Evolutionary conservation across 768 basidiomycete species (phyloP), one percentile per base, ranked within the genome.

Genomic region (Termitomyces sp.): DNA sequence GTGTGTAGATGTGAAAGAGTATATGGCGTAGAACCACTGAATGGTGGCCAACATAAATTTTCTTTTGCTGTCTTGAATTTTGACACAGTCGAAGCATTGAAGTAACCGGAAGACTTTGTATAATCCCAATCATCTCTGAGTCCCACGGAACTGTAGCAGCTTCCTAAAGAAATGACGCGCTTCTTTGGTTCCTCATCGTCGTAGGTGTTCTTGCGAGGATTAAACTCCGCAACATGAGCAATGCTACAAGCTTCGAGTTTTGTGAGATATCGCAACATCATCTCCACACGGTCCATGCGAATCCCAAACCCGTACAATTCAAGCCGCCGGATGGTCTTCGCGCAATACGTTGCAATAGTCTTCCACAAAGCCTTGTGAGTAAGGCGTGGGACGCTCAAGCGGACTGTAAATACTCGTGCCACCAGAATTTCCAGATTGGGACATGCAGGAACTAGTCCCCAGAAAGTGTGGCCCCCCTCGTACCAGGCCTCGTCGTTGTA

Each of bases 241-340:
- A 52, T 52, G 17, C 23, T 23, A 38, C 51, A 58, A 3, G n/a
- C 37, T 40, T 58, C 57, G 2, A 58, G 57, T 14, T 53, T 44
- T 25, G 34, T 41, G 8, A 51, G 42, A 31, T 57, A 51, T 11
- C 40, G 48, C 23, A 50, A 40, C 34, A 52, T 52, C 57, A 53
- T 43, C 23, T 54, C 42, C 14, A 35, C 11, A 5, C 14, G 19
- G n/a, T 54, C 53, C 6, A 43, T 34, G 6, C 53, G 12, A 19
- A 54, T 34, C 0, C 23, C 3, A 29, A 35, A 35, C 6, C 31
- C 42, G 14, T 42, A 29, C 51, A 53, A 5, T 10, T 53, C 38
- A 23, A 53, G 38, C 29, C 52, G 41, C 3, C 41, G 41, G 9
- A 54, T 14, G 17, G 40, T 41, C 38, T 21, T 31, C 23, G 23